phyloP scores from a whole-genome alignment of 2,329 filamentous ascomycete species.

The Ophiostoma quercus region DNA sequence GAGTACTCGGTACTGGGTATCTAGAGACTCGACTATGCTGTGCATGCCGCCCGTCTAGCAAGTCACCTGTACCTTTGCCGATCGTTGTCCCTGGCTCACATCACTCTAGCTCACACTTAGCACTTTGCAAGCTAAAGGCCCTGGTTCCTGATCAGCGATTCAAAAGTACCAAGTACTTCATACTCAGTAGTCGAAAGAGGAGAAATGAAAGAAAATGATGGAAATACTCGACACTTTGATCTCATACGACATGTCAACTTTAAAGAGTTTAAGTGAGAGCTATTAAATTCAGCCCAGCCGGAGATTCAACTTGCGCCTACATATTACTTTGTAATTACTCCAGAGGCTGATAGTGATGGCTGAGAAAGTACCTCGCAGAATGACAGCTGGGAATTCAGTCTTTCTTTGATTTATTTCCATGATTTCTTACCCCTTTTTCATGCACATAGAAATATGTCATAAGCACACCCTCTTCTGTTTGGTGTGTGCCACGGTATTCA shows the following conservation, averaged over 20 bases:
- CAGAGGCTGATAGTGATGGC: not conserved
- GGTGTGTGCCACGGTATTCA: not conserved
- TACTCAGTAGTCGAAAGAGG: not conserved
- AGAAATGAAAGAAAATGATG: not conserved
- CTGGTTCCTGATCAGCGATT: not conserved
- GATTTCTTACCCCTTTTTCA: not conserved
- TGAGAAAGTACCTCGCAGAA: not conserved
- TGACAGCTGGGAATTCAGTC: not conserved
- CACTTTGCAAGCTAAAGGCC: not conserved
- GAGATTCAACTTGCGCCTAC: not conserved
- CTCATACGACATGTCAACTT: not conserved
- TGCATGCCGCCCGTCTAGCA: not conserved
- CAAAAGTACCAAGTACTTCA: not conserved
- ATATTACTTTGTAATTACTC: not conserved
- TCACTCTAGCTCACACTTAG: not conserved
- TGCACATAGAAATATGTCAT: not conserved
- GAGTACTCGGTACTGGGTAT: not conserved
- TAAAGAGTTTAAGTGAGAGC: too few species aligned
- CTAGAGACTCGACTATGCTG: not conserved
- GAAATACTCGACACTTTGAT: not conserved
- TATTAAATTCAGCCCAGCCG: not conserved
- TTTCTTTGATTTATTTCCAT: not conserved
- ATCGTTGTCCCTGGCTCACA: conserved; percentile 2
- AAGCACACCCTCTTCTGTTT: not conserved
- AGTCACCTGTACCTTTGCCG: not conserved